These are phyloP conservation scores for Suhomyces panamericanus DNA, from an alignment of 1,139 yeast species.

Conservation along the genomic window DNA sequence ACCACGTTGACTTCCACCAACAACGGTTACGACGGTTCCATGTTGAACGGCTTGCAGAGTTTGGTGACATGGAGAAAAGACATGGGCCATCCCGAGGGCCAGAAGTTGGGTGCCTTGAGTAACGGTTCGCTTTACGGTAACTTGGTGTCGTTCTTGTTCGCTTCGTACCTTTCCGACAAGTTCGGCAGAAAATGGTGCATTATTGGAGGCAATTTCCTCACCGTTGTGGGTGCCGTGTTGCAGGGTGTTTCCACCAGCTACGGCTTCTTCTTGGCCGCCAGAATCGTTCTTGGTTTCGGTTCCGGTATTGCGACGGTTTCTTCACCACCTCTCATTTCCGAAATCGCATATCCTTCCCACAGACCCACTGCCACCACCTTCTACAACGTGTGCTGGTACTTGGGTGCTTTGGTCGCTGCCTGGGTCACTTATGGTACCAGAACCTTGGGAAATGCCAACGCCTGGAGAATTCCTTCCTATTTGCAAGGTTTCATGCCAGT, in stretches of 20 bases:
- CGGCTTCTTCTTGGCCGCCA: constrained; percentile 35
- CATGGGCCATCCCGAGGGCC: constrained; percentile 22
- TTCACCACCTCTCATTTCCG: constrained; percentile 43
- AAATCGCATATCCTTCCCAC: constrained; percentile 48
- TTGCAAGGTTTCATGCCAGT: constrained; percentile 43
- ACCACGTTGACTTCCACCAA: constrained; percentile 24
- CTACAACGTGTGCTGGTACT: constrained; percentile 44
- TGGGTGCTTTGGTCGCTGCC: constrained; percentile 58
- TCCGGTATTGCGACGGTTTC: constrained; percentile 37
- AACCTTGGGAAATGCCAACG: constrained; percentile 25
- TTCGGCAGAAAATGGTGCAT: constrained; percentile 42
- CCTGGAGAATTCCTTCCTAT: constrained; percentile 51
- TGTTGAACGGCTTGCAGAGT: constrained; percentile 26
- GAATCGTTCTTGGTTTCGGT: constrained; percentile 47
- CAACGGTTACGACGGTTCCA: constrained; percentile 24
- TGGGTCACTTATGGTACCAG: constrained; percentile 53
- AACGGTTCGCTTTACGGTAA: constrained; percentile 26
- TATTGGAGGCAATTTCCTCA: constrained; percentile 14
- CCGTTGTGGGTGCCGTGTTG: constrained; percentile 25
- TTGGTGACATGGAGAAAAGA: constrained; percentile 18
- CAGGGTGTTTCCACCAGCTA: constrained; percentile 43
- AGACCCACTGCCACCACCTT: constrained; percentile 47
- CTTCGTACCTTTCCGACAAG: constrained; percentile 39
- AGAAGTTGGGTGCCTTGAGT: constrained; percentile 23
- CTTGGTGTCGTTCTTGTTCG: constrained; percentile 27